Conservation (phyloP, 331 rosid genomes). For the Phaseolus coccineus region DNA sequence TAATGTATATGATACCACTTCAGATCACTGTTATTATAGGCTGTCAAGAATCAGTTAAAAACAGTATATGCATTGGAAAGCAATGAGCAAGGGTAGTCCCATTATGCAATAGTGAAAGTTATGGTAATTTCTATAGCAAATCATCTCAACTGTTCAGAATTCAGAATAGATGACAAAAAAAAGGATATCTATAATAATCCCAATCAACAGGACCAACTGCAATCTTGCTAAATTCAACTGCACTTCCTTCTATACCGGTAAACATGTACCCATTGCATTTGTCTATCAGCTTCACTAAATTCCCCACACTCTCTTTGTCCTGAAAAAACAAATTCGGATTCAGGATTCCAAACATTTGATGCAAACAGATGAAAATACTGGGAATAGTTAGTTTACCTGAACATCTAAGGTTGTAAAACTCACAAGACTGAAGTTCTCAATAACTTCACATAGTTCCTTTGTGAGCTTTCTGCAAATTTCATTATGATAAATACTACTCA, state of each 20-base stretch:
- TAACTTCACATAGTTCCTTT: slow-evolving; percentile 86
- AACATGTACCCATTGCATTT: slow-evolving; percentile 93
- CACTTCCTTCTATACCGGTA: slow-evolving; percentile 83
- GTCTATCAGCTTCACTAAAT: slow-evolving; percentile 86
- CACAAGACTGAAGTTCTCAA: slow-evolving; percentile 78
- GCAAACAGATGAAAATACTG: slow-evolving; percentile 1
- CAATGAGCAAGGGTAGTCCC: slow-evolving; percentile 13
- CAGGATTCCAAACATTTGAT: slow-evolving; percentile 29
- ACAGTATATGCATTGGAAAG: slow-evolving; percentile 11
- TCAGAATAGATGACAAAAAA: background rate
- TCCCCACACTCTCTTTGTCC: slow-evolving; percentile 97
- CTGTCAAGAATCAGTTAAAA: slow-evolving; percentile 14
- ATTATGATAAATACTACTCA: background rate
- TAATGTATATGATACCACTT: slow-evolving; percentile 1
- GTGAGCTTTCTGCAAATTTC: slow-evolving; percentile 87
- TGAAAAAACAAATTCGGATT: slow-evolving; percentile 50
- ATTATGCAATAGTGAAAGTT: slow-evolving; percentile 4
- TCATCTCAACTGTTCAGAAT: slow-evolving; percentile 1
- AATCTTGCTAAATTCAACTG: slow-evolving; percentile 92
- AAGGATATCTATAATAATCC: slow-evolving; percentile 99
- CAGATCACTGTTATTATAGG: slow-evolving; percentile 5
- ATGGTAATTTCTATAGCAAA: slow-evolving; percentile 17
- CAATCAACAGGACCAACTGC: slow-evolving; percentile 85
- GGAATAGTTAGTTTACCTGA: slow-evolving; percentile 60
- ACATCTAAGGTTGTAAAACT: slow-evolving; percentile 89